A percentile compares a stretch with the other conserved stretches of the same genome.
Evolutionary conservation across 129 eudicot species (phyloP).

Genomic region (Flaveria bidentis): DNA sequence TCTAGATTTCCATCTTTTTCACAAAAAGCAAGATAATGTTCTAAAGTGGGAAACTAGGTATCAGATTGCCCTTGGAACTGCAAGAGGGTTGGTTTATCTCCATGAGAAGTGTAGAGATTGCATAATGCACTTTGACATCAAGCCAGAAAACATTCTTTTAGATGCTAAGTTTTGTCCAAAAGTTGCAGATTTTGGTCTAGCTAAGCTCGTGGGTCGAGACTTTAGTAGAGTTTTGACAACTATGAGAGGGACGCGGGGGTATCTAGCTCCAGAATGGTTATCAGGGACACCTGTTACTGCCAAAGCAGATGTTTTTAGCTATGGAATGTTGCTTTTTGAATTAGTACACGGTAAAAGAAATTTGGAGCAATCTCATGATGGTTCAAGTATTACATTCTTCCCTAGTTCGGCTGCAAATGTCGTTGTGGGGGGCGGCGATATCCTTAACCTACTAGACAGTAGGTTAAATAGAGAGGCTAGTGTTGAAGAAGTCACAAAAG

Average conservation of each 20-base stretch:
- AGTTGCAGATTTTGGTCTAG: constrained; percentile 78
- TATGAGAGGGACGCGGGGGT: constrained; percentile 66
- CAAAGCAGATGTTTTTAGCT: constrained; percentile 81
- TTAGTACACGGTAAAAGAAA: constrained; percentile 62
- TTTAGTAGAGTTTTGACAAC: constrained; percentile 72
- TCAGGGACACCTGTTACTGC: constrained; percentile 62
- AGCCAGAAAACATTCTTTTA: constrained; percentile 74
- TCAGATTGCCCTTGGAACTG: constrained; percentile 62
- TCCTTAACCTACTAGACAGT: constrained; percentile 62
- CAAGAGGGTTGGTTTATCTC: constrained; percentile 68
- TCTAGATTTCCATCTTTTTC: constrained; percentile 50
- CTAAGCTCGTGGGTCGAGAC: constrained; percentile 76
- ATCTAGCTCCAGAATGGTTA: constrained; percentile 83
- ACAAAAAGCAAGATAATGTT: constrained; percentile 21
- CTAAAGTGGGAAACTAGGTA: constrained; percentile 65
- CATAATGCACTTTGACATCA: constrained; percentile 75
- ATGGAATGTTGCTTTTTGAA: constrained; percentile 78
- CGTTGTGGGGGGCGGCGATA: constrained; percentile 52
- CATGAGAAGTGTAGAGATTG: constrained; percentile 77
- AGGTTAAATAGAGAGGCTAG: constrained; percentile 52
- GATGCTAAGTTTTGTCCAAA: constrained; percentile 56
- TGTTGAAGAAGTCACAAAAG: constrained; percentile 51
- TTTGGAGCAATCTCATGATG: constrained; percentile 31
- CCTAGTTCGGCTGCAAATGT: constrained; percentile 56
- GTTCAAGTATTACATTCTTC: constrained; percentile 45